Evolutionary conservation across 2,329 filamentous ascomycete genomes (phyloP).

Genomic region (Stagonosporopsis cucurbitacearum): DNA sequence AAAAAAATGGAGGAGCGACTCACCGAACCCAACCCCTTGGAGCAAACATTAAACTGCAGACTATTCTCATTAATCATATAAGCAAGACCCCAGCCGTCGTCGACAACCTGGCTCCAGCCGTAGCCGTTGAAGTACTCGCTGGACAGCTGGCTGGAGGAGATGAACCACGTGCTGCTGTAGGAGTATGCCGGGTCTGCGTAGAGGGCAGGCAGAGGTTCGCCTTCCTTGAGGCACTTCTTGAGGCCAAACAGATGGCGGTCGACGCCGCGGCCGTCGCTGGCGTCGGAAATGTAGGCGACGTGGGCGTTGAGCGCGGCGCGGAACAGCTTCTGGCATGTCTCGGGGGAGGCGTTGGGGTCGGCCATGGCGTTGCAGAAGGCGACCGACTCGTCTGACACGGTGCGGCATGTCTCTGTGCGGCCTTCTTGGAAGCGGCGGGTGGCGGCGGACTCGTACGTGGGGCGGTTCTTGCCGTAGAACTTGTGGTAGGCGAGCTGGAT

Average conservation of each 20-base stretch:
- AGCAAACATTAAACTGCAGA: constrained; percentile 97
- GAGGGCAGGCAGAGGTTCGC: constrained; percentile 80
- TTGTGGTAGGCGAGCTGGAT: constrained; percentile 98
- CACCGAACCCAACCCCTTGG: constrained; percentile 82
- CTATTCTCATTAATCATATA: constrained; percentile 99
- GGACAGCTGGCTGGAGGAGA: constrained; percentile 87
- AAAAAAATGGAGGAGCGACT: constrained; percentile 27
- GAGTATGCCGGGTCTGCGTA: constrained; percentile 85
- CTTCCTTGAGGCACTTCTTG: constrained; percentile 84
- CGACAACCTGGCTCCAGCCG: constrained; percentile 97
- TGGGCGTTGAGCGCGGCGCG: constrained; percentile 81
- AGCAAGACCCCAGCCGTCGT: constrained; percentile 94
- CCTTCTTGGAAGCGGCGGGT: constrained; percentile 95
- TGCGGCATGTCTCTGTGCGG: constrained; percentile 93
- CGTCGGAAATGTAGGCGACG: constrained; percentile 87
- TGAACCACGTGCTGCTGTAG: constrained; percentile 88
- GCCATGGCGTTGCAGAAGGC: constrained; percentile 89
- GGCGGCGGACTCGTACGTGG: constrained; percentile 95
- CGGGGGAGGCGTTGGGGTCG: constrained; percentile 68
- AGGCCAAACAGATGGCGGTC: constrained; percentile 97
- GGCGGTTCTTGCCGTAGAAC: constrained; percentile 97
- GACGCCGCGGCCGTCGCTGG: constrained; percentile 89
- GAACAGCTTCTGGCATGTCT: constrained; percentile 76
- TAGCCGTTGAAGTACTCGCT: constrained; percentile 99
- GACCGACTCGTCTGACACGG: constrained; percentile 87